Evolutionary conservation across 768 basidiomycete species (phyloP).

Genomic region (Obba rivulosa): DNA sequence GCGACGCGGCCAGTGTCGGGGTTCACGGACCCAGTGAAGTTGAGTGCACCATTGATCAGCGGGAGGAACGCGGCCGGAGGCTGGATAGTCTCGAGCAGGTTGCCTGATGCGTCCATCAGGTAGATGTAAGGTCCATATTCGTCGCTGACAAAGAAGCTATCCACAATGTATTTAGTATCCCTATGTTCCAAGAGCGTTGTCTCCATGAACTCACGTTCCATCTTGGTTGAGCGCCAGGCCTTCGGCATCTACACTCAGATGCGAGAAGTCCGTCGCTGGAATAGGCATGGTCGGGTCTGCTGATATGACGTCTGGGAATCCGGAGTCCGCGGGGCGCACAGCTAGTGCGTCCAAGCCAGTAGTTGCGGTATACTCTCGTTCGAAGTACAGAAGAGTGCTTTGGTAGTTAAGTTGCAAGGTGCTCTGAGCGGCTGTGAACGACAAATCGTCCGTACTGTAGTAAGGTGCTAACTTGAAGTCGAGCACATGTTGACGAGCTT

Average conservation of each 20-base stretch:
- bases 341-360: slow-evolving; percentile 52
- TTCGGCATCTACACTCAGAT: slow-evolving; percentile 52
- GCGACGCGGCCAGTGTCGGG: slow-evolving; percentile 48
- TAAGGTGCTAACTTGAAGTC: slow-evolving; percentile 57
- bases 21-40: slow-evolving; percentile 46
- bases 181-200: neutral
- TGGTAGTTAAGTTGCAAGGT: slow-evolving; percentile 49
- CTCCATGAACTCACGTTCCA: slow-evolving; percentile 36
- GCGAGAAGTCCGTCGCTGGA: slow-evolving; percentile 36
- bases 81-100: slow-evolving; percentile 52
- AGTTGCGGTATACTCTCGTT: slow-evolving; percentile 40
- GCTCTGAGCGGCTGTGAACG: slow-evolving; percentile 43
- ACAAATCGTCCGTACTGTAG: slow-evolving; percentile 37
- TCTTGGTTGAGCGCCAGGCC: slow-evolving; percentile 53
- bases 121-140: slow-evolving; percentile 70
- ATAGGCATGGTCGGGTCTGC: slow-evolving; percentile 43
- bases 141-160: slow-evolving; percentile 61
- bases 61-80: slow-evolving; percentile 57
- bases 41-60: slow-evolving; percentile 35
- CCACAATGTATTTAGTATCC: neutral
- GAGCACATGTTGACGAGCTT: slow-evolving; percentile 55
- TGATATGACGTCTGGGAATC: slow-evolving; percentile 14
- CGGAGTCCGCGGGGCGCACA: slow-evolving; percentile 35
- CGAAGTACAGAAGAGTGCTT: slow-evolving; percentile 44
- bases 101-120: slow-evolving; percentile 40